Base-by-base conservation (phyloP, 257 asterid genomes). In the Solanum tarijense region DNA sequence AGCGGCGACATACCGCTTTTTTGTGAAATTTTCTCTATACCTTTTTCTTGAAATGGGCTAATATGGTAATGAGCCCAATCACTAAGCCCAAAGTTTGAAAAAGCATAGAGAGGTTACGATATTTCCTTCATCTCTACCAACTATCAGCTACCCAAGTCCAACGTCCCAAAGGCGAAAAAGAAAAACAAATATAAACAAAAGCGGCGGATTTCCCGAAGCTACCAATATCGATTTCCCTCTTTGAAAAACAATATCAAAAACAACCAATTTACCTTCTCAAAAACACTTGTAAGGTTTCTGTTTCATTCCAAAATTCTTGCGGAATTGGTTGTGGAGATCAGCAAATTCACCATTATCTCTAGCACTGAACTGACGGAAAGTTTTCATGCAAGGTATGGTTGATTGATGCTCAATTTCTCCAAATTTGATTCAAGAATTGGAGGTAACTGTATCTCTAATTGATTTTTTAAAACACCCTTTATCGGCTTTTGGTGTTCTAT, bases 201-300 rank as follows among this genome's bases (percentile, higher is more conserved):
- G 92, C 39, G 39, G 90, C 94, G 93, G 94, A 92, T 58, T 55
- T 89, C 82, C 87, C 92, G 73, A 91, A 83, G 95, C 83, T 85
- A 21, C 6, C 4, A 65, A 69, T 72, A 58, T 74, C 38, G 41
- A 31, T 23, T 62, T 32, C 69, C 25, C 21, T 18, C 60, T 62
- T 60, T 72, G 36, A 12, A 34, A 4, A 43, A 43, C 14, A 43
- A 18, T 72, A 72, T 41, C 14, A 4, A 34, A 72, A 72, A 34
- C 81, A 72, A 72, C 43, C 27, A 32, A 43, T 43, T 43, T 43
- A 12, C 48, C 48, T 43, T 43, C 48, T 43, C 14, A 43, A 43
- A 39, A 43, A 43, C 48, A 32, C 38, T 16, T 31, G 20, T 6
- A 71, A 32, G 78, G 11, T 31, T 71, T 71, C 25, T 31, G 78